Evolutionary conservation across 192 early-diverging fungal genomes (phyloP), one percentile per base, ranked within the genome.

Genomic region (Coemansia biformis): DNA sequence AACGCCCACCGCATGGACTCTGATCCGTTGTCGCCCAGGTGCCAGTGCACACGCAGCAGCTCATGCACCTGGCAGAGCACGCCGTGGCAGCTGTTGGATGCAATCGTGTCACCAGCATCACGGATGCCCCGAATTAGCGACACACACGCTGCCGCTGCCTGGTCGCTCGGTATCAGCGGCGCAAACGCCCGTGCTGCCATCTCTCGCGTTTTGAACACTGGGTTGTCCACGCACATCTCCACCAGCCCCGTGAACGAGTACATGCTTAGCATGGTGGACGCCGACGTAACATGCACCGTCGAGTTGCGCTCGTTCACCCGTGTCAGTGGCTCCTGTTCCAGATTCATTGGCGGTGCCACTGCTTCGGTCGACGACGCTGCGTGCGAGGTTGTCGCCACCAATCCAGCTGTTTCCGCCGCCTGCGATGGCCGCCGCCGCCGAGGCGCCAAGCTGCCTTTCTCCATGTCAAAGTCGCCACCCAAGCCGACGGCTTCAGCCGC

Each of bases 181-280:
- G 86, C 83, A 40, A 87, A 71, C 0, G 92, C 89, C 24, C 90
- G 77, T 3, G 87, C 86, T 0, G 89, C 81, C 80, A 93, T 89
- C 58, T 92, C 91, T 37, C 92, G 79, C 1, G 85, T 89, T 67
- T 89, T 79, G 56, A 50, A 66, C 23, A 80, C 75, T 1, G 76
- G 63, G 14, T 59, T 63, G 37, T 67, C 71, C 2, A 67, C 43
- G 22, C 71, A 75, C 48, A 56, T 40, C 55, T 75, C 71, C 11
- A 75, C 71, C 14, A 75, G 59, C 50, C 67, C 71, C 2, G 65
- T 63, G 46, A 75, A 75, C 47, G 63, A 59, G 44, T 67, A 75
- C 71, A 75, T 75, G 59, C 59, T 67, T 15, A 75, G 59, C 59
- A 63, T 63, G 0, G 65, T 57, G 5, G 71, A 67, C 1, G 65